Base-by-base conservation (phyloP, 176 grass and related monocot species). In the Carex parvula region DNA sequence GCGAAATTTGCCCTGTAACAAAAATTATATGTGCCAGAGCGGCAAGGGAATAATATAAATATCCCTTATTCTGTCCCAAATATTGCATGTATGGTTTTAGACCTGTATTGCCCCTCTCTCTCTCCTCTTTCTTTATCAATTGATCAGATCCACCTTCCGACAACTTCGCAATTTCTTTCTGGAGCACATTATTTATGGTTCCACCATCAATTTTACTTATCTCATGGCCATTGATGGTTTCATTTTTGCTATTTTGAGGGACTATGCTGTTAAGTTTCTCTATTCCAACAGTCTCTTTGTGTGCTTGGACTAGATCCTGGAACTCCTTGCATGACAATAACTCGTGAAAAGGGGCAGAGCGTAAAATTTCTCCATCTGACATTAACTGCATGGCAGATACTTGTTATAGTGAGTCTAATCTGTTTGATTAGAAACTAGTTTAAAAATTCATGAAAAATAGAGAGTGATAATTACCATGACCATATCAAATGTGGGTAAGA, bases 101-200 rank as follows among this genome's bases (percentile, higher is more conserved):
- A 68, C 96, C 91, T 29, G 93, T 85, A 76, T 99, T 85, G 29
- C 96, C 96, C 8, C 76, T 92, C 88, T 99, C 96, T 86, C 87
- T 95, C 69, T 99, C 93, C 76, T 99, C 93, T 84, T 20, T 88
- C 62, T 93, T 99, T 50, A 99, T 99, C 50, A 95, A 79, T 81
- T 99, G 96, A 83, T 93, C 88, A 37, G 56, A 68, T 32, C 32
- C 48, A 42, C 41, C 75, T 80, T 39, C 88, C 57, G 80, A 83
- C 41, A 64, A 74, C 18, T 86, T 86, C 35, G 22, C 21, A 53
- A 37, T 53, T 70, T 93, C 64, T 81, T 41, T 84, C 11, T 84
- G 85, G 84, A 30, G 64, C 41, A 66, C 80, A 32, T 78, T 30
- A 26, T 18, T 56, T 18, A 3, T 35, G 3, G 26, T 84, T 10